Conservation (phyloP, 1,139 yeast species). For the Magnusiomyces magnusii region DNA sequence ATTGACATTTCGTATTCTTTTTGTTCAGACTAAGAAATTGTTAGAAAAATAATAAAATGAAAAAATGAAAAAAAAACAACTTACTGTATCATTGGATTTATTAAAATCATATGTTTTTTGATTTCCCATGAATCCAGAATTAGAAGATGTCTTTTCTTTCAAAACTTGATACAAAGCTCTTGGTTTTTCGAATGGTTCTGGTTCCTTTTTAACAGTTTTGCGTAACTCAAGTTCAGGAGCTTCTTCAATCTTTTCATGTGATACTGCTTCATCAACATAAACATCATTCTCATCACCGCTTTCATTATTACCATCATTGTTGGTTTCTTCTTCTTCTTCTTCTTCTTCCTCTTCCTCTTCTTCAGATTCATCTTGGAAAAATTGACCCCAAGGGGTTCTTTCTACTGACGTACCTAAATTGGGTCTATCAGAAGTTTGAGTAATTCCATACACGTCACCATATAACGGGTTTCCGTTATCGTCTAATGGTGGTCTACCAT, state of each 20-base stretch:
- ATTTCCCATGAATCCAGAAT: constrained; percentile 23
- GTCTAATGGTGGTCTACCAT: constrained; percentile 37
- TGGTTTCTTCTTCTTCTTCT: constrained; percentile 29
- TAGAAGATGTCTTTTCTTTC: constrained; percentile 30
- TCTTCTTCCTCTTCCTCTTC: constrained; percentile 31
- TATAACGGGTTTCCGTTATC: constrained; percentile 32
- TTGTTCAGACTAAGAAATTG: constrained; percentile 5
- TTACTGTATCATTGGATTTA: constrained; percentile 12
- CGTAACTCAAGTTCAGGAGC: constrained; percentile 15
- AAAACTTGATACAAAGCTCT: constrained; percentile 39
- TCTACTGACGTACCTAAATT: constrained; percentile 39
- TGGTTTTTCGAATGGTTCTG: constrained; percentile 12
- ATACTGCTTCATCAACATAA: constrained; percentile 25
- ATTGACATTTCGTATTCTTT: constrained; percentile 11
- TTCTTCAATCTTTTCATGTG: constrained; percentile 17
- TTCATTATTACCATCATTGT: constrained; percentile 18
- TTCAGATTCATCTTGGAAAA: constrained; percentile 28
- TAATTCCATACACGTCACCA: constrained; percentile 32
- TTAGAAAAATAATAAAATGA: not conserved
- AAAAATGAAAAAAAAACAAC: not conserved
- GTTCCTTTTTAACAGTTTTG: constrained; percentile 7
- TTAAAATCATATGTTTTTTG: constrained; percentile 22
- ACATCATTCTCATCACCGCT: constrained; percentile 27
- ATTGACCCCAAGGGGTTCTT: constrained; percentile 32
- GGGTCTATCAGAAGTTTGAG: constrained; percentile 25